Evolutionary conservation across 2,329 filamentous ascomycete genomes (phyloP).

Genomic region (Colletotrichum salicis): DNA sequence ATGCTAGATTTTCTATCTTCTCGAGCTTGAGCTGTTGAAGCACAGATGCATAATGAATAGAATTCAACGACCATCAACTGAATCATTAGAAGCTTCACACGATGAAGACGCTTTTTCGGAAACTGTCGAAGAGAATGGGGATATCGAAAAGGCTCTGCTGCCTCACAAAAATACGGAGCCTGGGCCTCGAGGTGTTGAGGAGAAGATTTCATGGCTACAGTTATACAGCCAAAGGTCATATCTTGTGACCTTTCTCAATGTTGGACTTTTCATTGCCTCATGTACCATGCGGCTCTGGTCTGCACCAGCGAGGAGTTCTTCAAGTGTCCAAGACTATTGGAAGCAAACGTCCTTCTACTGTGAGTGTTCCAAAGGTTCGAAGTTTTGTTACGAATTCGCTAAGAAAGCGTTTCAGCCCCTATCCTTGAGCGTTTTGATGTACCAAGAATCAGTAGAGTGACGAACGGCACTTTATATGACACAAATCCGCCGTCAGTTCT

Average conservation of each 20-base stretch:
- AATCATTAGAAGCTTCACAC: neutral
- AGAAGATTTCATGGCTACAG: neutral
- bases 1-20: neutral
- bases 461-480: slow-evolving; percentile 10
- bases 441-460: neutral
- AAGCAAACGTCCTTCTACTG: slow-evolving; percentile 16
- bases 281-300: neutral
- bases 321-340: slow-evolving; percentile 3
- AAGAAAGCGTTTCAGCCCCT: neutral
- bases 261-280: neutral
- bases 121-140: neutral
- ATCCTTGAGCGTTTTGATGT: slow-evolving; percentile 12
- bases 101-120: neutral
- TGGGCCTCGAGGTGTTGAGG: too few relatives aligned
- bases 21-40: neutral
- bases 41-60: neutral
- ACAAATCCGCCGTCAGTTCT: slow-evolving; percentile 9
- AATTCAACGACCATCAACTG: neutral
- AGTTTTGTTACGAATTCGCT: neutral
- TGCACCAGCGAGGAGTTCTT: neutral
- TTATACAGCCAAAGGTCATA: too few relatives aligned
- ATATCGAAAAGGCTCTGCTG: slow-evolving; percentile 9
- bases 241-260: neutral
- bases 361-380: neutral
- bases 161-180: too few relatives aligned